phyloP scores from a whole-genome alignment of 345 rosid species.

The Iberis pinnata region DNA sequence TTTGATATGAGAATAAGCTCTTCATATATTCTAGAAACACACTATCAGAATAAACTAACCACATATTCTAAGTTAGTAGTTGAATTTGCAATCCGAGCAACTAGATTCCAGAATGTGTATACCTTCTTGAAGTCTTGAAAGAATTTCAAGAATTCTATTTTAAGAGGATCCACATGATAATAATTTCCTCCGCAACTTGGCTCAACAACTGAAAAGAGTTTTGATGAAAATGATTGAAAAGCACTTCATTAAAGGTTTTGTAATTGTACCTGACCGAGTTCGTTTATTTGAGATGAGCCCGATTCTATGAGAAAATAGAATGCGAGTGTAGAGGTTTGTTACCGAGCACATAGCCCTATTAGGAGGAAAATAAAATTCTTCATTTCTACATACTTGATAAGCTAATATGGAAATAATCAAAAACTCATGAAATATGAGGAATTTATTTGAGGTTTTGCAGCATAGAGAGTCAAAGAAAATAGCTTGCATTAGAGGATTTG shows the following conservation, averaged over 20 bases:
- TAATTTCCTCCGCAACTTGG: neutral
- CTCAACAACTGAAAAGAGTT: neutral
- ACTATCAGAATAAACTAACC: slow-evolving; percentile 13
- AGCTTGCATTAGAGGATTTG: neutral
- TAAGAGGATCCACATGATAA: neutral
- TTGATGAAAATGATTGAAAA: neutral
- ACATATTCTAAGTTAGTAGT: neutral
- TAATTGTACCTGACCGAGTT: slow-evolving; percentile 44
- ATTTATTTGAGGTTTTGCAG: slow-evolving; percentile 37
- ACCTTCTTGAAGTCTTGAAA: slow-evolving; percentile 1
- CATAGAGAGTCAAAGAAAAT: slow-evolving; percentile 23
- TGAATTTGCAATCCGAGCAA: neutral
- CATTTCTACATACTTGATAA: neutral
- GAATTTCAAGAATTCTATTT: neutral
- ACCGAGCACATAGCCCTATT: slow-evolving; percentile 60
- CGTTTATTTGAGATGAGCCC: slow-evolving; percentile 45
- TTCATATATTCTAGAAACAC: slow-evolving; percentile 12
- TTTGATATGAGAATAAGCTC: neutral
- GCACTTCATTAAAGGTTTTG: neutral
- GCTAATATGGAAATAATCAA: neutral
- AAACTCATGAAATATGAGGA: slow-evolving; percentile 42
- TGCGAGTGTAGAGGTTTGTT: slow-evolving; percentile 29
- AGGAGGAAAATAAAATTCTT: neutral
- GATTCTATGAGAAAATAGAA: slow-evolving; percentile 51
- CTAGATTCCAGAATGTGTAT: neutral